Evolutionary conservation across 2,329 filamentous ascomycete species (phyloP).

Genomic region (Septoria linicola): DNA sequence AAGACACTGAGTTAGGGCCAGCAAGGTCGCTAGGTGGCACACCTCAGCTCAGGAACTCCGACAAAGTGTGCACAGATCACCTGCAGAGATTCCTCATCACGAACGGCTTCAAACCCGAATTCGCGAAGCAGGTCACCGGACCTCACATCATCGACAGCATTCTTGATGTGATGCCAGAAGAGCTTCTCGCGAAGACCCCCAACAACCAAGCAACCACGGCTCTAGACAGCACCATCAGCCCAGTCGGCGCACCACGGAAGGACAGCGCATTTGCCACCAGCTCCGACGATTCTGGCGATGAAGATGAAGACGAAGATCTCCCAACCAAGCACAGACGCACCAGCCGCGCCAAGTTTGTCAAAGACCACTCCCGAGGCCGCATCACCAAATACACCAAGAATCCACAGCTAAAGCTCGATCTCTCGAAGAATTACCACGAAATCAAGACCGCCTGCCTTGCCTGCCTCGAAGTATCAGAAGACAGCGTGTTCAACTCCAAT

Average conservation of each 20-base stretch:
- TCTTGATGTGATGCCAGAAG: conserved; percentile 1
- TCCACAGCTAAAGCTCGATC: not conserved
- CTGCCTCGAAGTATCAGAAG: not conserved
- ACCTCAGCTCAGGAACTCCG: not conserved
- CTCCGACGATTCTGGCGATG: not conserved
- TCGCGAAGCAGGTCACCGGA: conserved; percentile 1
- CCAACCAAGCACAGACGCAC: conserved; percentile 4
- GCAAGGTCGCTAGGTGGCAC: not conserved
- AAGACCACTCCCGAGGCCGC: not conserved
- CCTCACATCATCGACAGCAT: conserved; percentile 6
- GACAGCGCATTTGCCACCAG: not conserved
- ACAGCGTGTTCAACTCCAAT: conserved; percentile 7
- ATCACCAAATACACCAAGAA: conserved; percentile 3
- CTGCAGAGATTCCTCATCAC: conserved; percentile 8
- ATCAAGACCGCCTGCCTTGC: conserved; percentile 4
- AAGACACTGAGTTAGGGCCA: not conserved
- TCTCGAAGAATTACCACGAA: conserved; percentile 1
- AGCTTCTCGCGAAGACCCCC: conserved; percentile 3
- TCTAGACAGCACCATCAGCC: not conserved
- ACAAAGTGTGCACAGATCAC: not conserved
- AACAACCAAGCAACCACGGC: not conserved
- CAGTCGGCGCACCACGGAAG: not conserved
- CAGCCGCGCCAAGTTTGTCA: not conserved
- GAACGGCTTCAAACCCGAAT: conserved; percentile 1
- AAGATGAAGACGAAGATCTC: conserved; percentile 5